Evolutionary conservation across 1,139 yeast species (phyloP).

Genomic region (Keqinozyma sinolaborantium): DNA sequence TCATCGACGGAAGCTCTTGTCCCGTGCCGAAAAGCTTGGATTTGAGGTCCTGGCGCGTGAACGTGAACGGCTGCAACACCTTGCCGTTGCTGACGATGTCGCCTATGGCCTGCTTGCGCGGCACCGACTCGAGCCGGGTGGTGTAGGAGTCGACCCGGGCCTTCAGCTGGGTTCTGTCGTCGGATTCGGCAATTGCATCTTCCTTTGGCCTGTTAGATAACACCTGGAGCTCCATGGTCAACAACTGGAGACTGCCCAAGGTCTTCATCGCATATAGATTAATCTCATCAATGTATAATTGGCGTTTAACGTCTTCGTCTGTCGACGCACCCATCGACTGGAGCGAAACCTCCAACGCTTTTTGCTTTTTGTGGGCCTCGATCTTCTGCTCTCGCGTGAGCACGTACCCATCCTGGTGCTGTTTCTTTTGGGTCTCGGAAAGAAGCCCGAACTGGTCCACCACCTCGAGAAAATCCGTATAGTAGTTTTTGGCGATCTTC

Average conservation of each 20-base stretch:
- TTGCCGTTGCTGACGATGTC: slow-evolving; percentile 64
- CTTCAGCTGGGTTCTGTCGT: slow-evolving; percentile 11
- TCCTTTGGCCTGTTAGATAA: slow-evolving; percentile 34
- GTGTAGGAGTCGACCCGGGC: slow-evolving; percentile 40
- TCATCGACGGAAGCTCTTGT: slow-evolving; percentile 89
- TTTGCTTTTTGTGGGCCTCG: slow-evolving; percentile 59
- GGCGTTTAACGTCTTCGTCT: slow-evolving; percentile 63
- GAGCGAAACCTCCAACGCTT: slow-evolving; percentile 46
- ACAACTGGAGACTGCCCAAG: slow-evolving; percentile 49
- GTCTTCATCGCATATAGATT: slow-evolving; percentile 49
- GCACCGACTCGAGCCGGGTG: slow-evolving; percentile 47
- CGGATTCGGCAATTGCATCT: slow-evolving; percentile 2
- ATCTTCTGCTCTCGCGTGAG: slow-evolving; percentile 69
- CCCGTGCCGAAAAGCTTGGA: slow-evolving; percentile 86
- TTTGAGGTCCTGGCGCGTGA: slow-evolving; percentile 60
- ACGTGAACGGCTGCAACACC: slow-evolving; percentile 79
- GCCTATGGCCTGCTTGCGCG: slow-evolving; percentile 23
- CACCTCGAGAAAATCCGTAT: slow-evolving; percentile 41
- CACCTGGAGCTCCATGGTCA: slow-evolving; percentile 57
- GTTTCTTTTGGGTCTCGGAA: slow-evolving; percentile 31
- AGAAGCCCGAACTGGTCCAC: slow-evolving; percentile 40
- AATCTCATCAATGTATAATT: slow-evolving; percentile 52
- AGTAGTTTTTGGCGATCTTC: slow-evolving; percentile 34
- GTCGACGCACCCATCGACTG: slow-evolving; percentile 24
- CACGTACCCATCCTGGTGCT: slow-evolving; percentile 26